Base-by-base conservation (phyloP, 2,329 filamentous ascomycete species). In the Xylaria hypoxylon region DNA sequence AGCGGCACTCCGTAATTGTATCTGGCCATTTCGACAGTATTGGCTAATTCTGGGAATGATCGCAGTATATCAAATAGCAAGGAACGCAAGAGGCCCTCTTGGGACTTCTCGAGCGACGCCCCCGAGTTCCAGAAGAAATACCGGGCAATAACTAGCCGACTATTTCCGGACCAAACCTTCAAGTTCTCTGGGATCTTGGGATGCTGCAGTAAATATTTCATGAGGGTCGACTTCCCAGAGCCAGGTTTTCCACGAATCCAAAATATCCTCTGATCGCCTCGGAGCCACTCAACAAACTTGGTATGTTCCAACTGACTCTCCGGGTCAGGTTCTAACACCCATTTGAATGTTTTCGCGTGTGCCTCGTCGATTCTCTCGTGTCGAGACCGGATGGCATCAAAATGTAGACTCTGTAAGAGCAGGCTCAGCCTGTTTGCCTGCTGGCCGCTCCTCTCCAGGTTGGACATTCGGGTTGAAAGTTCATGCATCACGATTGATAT, bases 361-460 rank as follows among this genome's bases (percentile, higher is more conserved):
- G 28, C 28, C 28, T 31, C 47, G 15, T 51, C 15, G 47, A 51
- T 33, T 5, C 47, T 51, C 4, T 51, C 26, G 28, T 19, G 47
- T 19, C 47, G 47, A 51, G 47, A 8, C 47, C 47, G 6, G 13
- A 51, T 51, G 7, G 26, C 47, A 13, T 51, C 26, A 51, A 51
- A 51, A 22, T 50, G 42, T 13, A 47, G n/a, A 17, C 26, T 35
- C n/a, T 33, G 40, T 31, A 58, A 58, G n/a, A 58, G 40, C n/a
- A 38, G 22, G 13, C 19, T 45, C 42, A 47, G 17, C n/a, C 2
- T 35, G 3, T 17, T 47, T 45, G 40, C 28, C n/a, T 58, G 17
- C 1, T 58, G 28, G 24, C 53, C 38, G n/a, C 24, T 56, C 17
- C 15, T 44, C 38, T 56, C 53, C 7, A 56, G 15, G 3, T 44